phyloP scores from a whole-genome alignment of 352 stramenopile species.

The Pythium aristosporum region DNA sequence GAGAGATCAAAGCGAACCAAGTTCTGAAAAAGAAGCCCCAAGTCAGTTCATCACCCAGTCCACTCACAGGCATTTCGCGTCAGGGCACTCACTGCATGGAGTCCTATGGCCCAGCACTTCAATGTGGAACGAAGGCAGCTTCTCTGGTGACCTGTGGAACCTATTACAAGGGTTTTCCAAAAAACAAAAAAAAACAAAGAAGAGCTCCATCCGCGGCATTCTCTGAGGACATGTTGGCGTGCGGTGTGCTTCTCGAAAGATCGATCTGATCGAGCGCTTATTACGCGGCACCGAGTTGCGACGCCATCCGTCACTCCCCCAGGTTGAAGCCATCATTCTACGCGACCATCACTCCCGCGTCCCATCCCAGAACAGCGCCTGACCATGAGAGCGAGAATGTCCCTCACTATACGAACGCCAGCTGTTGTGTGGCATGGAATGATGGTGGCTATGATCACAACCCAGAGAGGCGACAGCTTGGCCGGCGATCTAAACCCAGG shows the following conservation, averaged over 20 bases:
- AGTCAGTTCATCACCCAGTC: too few species aligned
- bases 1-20: too few species aligned
- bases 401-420: conserved; percentile 21
- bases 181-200: too few species aligned
- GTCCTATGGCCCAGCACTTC: too few species aligned
- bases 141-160: background rate
- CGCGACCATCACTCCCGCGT: conserved; percentile 20
- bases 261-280: too few species aligned
- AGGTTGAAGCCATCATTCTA: conserved; percentile 6
- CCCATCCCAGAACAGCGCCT: conserved; percentile 16
- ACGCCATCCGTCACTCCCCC: background rate
- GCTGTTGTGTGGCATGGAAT: background rate
- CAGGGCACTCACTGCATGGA: too few species aligned
- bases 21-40: too few species aligned
- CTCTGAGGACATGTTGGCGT: conserved; percentile 9
- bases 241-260: background rate
- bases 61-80: too few species aligned
- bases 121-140: too few species aligned
- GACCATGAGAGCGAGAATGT: conserved; percentile 18
- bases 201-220: background rate
- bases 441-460: background rate
- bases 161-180: conserved; percentile 3
- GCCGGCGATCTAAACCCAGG: background rate
- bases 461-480: background rate
- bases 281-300: too few species aligned